phyloP scores from a whole-genome alignment of 2,329 filamentous ascomycete species.

The Sporothrix schenckii region DNA sequence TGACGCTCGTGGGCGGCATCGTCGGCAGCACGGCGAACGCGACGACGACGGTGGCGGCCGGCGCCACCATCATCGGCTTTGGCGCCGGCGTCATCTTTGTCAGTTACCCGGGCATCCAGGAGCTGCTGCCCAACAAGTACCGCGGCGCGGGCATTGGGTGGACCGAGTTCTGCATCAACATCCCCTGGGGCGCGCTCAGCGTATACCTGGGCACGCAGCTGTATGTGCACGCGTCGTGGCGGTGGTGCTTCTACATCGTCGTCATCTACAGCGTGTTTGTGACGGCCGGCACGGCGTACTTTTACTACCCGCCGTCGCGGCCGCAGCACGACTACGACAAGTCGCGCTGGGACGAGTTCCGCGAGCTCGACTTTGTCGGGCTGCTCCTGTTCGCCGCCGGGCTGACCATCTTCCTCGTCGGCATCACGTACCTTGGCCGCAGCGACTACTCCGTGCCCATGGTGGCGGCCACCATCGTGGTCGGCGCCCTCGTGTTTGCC shows the following conservation, averaged over 20 bases:
- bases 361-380: slow-evolving; percentile 42
- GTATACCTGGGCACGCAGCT: slow-evolving; percentile 40
- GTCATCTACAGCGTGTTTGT: slow-evolving; percentile 40
- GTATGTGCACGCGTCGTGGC: slow-evolving; percentile 40
- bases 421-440: neutral
- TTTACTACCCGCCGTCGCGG: slow-evolving; percentile 40
- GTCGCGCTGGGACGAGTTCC: slow-evolving; percentile 41
- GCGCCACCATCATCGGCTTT: slow-evolving; percentile 43
- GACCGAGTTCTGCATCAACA: slow-evolving; percentile 42
- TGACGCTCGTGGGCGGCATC: neutral
- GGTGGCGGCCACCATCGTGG: neutral
- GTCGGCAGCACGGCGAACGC: neutral
- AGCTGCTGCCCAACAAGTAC: slow-evolving; percentile 45
- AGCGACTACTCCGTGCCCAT: slow-evolving; percentile 5
- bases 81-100: slow-evolving; percentile 44
- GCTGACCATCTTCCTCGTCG: neutral
- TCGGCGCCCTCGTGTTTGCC: neutral
- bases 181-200: slow-evolving; percentile 38
- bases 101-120: slow-evolving; percentile 42
- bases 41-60: slow-evolving; percentile 34
- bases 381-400: slow-evolving; percentile 35
- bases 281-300: slow-evolving; percentile 38
- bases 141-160: slow-evolving; percentile 40
- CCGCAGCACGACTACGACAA: slow-evolving; percentile 41
- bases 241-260: slow-evolving; percentile 40